Evolutionary conservation across 2,329 filamentous ascomycete species (phyloP).

Genomic region (Aspergillus bombycis): DNA sequence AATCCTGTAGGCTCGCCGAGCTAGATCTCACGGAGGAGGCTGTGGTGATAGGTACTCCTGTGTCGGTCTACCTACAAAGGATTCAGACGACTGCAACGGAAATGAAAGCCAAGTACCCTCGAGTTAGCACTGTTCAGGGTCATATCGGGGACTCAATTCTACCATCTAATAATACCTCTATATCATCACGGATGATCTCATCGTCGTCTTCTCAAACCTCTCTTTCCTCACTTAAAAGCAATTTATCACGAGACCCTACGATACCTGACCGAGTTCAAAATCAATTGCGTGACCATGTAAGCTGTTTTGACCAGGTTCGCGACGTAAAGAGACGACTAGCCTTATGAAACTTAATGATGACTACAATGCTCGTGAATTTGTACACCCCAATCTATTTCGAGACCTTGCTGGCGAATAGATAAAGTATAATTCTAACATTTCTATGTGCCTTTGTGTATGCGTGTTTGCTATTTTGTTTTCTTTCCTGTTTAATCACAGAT

Average conservation of each 20-base stretch:
- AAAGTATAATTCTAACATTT: not conserved
- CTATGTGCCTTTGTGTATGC: not conserved
- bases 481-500: not conserved
- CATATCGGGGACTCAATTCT: slow-evolving; percentile 18
- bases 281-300: slow-evolving; percentile 83
- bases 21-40: slow-evolving; percentile 63
- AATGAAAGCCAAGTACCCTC: slow-evolving; percentile 17
- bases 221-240: slow-evolving; percentile 75
- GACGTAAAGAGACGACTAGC: slow-evolving; percentile 46
- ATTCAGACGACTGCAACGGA: not conserved
- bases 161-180: slow-evolving; percentile 12
- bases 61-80: not conserved
- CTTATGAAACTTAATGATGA: slow-evolving; percentile 21
- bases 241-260: slow-evolving; percentile 51
- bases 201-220: slow-evolving; percentile 82
- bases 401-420: not conserved
- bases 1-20: slow-evolving; percentile 85
- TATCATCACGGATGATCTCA: slow-evolving; percentile 31
- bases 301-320: slow-evolving; percentile 82
- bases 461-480: not conserved
- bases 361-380: not conserved
- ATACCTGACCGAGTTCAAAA: slow-evolving; percentile 76
- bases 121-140: slow-evolving; percentile 5
- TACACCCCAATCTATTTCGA: not conserved
- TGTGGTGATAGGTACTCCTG: slow-evolving; percentile 3